Conservation (phyloP, 768 basidiomycete species). For the Trametes maxima region DNA sequence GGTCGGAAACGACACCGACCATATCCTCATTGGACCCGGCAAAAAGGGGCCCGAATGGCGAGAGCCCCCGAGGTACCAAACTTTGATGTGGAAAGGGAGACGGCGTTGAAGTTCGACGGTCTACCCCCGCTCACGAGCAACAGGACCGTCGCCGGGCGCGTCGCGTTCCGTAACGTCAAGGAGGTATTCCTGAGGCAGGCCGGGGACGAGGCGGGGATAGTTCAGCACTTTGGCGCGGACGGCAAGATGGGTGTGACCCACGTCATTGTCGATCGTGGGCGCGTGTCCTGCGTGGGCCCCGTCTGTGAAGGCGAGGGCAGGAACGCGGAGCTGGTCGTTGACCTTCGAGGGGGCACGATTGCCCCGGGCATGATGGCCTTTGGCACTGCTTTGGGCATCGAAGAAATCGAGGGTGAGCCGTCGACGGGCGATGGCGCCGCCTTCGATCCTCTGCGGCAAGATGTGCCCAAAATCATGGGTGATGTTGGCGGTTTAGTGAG, state of each 20-base stretch:
- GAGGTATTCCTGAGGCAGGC: slow-evolving; percentile 33
- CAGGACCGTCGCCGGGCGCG: slow-evolving; percentile 39
- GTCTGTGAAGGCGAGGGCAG: slow-evolving; percentile 23
- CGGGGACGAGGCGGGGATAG: slow-evolving; percentile 32
- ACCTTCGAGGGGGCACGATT: slow-evolving; percentile 73
- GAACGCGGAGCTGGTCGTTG: slow-evolving; percentile 48
- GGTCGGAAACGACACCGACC: slow-evolving; percentile 43
- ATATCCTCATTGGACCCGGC: slow-evolving; percentile 27
- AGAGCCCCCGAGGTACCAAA: slow-evolving; percentile 59
- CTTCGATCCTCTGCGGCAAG: slow-evolving; percentile 53
- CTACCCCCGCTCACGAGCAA: slow-evolving; percentile 65
- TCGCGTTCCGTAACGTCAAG: slow-evolving; percentile 69
- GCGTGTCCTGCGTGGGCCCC: slow-evolving; percentile 41
- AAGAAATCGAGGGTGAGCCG: slow-evolving; percentile 66
- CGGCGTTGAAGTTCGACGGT: slow-evolving; percentile 67
- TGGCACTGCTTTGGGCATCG: slow-evolving; percentile 70
- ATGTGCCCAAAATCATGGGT: slow-evolving; percentile 51
- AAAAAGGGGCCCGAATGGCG: slow-evolving; percentile 36
- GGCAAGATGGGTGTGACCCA: slow-evolving; percentile 21
- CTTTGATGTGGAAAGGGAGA: slow-evolving; percentile 67
- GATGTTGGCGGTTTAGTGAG: slow-evolving; percentile 56
- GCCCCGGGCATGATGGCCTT: slow-evolving; percentile 71
- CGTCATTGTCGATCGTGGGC: slow-evolving; percentile 44
- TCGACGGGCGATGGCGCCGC: slow-evolving; percentile 71
- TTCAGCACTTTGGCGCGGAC: slow-evolving; percentile 40